phyloP scores from a whole-genome alignment of 2,329 filamentous ascomycete species.

The Graphiopsis chlorocephala region DNA sequence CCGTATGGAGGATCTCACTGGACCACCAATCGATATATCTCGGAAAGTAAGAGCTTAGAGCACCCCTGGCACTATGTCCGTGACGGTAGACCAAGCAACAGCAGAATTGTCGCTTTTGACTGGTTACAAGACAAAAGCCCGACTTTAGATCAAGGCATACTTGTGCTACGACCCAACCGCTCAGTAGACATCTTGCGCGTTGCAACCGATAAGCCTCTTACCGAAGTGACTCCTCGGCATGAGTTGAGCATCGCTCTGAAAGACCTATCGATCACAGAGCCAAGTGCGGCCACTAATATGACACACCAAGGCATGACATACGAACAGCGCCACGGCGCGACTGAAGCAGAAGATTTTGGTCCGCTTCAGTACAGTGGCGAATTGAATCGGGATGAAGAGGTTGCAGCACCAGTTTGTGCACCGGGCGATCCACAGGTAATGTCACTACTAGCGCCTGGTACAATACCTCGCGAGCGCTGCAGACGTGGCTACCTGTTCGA shows the following conservation, averaged over 20 bases:
- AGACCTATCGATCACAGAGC: slow-evolving; percentile 26
- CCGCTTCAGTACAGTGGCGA: slow-evolving; percentile 16
- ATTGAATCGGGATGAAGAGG: slow-evolving; percentile 9
- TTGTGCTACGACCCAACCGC: slow-evolving; percentile 54
- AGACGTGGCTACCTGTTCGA: slow-evolving; percentile 58
- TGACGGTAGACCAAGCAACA: slow-evolving; percentile 44
- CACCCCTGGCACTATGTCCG: slow-evolving; percentile 47
- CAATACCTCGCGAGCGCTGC: slow-evolving; percentile 52
- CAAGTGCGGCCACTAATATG: slow-evolving; percentile 16
- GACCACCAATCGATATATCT: slow-evolving; percentile 45
- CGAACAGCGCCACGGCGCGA: slow-evolving; percentile 8
- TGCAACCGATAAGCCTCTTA: slow-evolving; percentile 39
- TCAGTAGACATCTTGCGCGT: slow-evolving; percentile 50
- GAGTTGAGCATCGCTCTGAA: slow-evolving; percentile 36
- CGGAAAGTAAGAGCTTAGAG: slow-evolving; percentile 41
- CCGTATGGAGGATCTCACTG: slow-evolving; percentile 36
- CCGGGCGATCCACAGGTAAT: slow-evolving; percentile 23
- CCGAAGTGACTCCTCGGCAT: slow-evolving; percentile 44
- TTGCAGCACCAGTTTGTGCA: slow-evolving; percentile 11
- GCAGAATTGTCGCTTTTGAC: slow-evolving; percentile 59
- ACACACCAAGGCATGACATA: background rate
- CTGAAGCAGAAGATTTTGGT: slow-evolving; percentile 28
- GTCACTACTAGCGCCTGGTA: slow-evolving; percentile 26
- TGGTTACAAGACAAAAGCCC: slow-evolving; percentile 52
- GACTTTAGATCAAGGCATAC: slow-evolving; percentile 48